Base-by-base conservation (phyloP, 2,329 filamentous ascomycete species). In the Colletotrichum orchidophilum region DNA sequence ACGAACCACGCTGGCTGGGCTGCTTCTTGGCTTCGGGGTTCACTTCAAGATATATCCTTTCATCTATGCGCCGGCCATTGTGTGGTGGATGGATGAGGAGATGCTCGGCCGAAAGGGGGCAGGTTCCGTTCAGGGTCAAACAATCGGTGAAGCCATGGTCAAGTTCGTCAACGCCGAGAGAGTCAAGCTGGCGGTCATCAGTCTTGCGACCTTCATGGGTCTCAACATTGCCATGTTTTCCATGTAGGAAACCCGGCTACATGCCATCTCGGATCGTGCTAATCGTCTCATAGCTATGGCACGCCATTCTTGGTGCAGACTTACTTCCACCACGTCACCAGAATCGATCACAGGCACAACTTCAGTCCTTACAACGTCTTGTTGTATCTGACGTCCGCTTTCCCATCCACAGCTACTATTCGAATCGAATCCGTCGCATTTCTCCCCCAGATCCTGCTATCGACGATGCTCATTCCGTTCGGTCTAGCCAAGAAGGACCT, bases 31-130 rank as follows among this genome's bases (percentile, higher is more conserved):
- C 0, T 82, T 97, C 31, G 90, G 90, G 1, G 95, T 98, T 29
- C 96, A 99, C 82, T 97, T 99, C 83, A 99, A 99, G 86, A 98
- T 99, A 72, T 99, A 99, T 77, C 96, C 96, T 0, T 97, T 98
- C 81, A 94, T 99, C 71, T 99, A 99, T 81, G 96, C 94, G 2
- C 90, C 92, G 0, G 91, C 92, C 3, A 91, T 96, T 52, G 81
- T 94, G 5, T 95, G 92, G 92, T 95, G 92, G 92, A 90, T 96
- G 83, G 93, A 94, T 75, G 83, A 82, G 3, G 86, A 87, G 73
- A 81, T 80, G 29, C 80, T 88, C 69, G 75, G 77, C 9, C 74
- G 73, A 21, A 7, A 29, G 39, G 29, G 35, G 33, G 11, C 50
- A 11, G 29, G 21, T 7, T 1, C 39, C 3, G 3, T 33, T 21